These are phyloP conservation scores for Diplodia scrobiculata DNA, from an alignment of 2,329 filamentous ascomycete genomes.

Conservation along the genomic window DNA sequence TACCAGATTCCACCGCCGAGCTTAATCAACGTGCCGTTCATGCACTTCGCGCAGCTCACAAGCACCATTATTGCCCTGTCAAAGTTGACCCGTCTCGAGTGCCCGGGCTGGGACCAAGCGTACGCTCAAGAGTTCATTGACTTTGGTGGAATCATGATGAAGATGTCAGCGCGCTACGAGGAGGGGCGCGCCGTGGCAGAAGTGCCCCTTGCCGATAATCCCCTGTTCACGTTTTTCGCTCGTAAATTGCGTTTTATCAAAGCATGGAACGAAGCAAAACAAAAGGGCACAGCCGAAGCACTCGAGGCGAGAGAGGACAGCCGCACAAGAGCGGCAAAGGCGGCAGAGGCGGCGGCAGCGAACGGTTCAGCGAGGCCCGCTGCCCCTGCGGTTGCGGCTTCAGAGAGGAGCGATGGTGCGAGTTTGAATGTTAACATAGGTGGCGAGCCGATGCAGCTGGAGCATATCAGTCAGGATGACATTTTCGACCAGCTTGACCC, in stretches of 20 bases:
- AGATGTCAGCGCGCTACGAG: slow-evolving; percentile 20
- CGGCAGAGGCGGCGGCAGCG: background rate
- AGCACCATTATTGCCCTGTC: slow-evolving; percentile 28
- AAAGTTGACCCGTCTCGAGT: slow-evolving; percentile 31
- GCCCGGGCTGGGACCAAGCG: slow-evolving; percentile 19
- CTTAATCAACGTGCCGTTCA: slow-evolving; percentile 24
- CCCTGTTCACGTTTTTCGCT: slow-evolving; percentile 22
- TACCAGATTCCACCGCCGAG: background rate
- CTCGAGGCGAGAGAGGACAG: background rate
- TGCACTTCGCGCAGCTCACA: slow-evolving; percentile 28
- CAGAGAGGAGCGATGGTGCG: background rate
- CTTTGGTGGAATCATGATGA: slow-evolving; percentile 10
- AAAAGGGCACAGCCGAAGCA: slow-evolving; percentile 8
- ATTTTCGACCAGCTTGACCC: slow-evolving; percentile 11
- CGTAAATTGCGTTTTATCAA: slow-evolving; percentile 27
- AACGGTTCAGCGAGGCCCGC: background rate
- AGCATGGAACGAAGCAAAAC: slow-evolving; percentile 27
- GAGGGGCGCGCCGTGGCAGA: slow-evolving; percentile 1
- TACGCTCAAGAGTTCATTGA: slow-evolving; percentile 20
- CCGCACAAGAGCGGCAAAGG: background rate
- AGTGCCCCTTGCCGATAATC: slow-evolving; percentile 24
- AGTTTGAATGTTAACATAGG: background rate
- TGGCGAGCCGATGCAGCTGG: slow-evolving; percentile 20
- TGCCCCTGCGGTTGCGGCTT: too few relatives aligned
- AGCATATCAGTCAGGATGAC: slow-evolving; percentile 13